Conservation (phyloP, 2,329 filamentous ascomycete genomes). For the Pseudogymnoascus sp. region DNA sequence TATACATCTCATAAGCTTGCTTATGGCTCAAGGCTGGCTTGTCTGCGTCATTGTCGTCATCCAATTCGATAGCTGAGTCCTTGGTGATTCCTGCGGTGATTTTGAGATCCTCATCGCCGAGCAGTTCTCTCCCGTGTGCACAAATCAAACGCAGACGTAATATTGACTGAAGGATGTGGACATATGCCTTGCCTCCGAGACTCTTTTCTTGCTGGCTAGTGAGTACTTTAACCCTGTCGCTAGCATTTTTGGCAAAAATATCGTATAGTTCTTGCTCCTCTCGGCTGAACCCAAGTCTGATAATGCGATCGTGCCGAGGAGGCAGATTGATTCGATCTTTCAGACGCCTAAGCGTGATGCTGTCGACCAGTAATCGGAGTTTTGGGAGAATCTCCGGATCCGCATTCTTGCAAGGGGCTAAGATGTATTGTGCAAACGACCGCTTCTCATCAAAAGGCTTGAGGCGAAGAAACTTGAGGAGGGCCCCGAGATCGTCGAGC, state of each 20-base stretch:
- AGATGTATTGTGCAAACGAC: conserved; percentile 71
- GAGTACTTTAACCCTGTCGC: conserved; percentile 71
- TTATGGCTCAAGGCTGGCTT: conserved; percentile 53
- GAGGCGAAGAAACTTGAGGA: conserved; percentile 78
- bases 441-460: conserved; percentile 74
- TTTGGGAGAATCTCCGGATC: conserved; percentile 78
- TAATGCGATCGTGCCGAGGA: conserved; percentile 60
- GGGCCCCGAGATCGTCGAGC: conserved; percentile 77
- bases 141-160: conserved; percentile 82
- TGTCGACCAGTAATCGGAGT: conserved; percentile 81
- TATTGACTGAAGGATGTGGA: conserved; percentile 87
- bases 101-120: conserved; percentile 75
- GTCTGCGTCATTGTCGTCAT: conserved; percentile 54
- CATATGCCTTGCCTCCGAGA: conserved; percentile 79
- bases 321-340: conserved; percentile 89
- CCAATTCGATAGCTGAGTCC: conserved; percentile 80
- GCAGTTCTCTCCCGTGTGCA: conserved; percentile 85
- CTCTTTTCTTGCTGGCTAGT: conserved; percentile 55
- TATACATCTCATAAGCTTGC: conserved; percentile 79
- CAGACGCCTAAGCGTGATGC: conserved; percentile 82
- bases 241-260: conserved; percentile 73
- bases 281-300: conserved; percentile 65
- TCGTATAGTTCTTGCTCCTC: conserved; percentile 75
- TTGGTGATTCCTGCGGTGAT: conserved; percentile 73
- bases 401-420: conserved; percentile 77